Base-by-base conservation (phyloP, 1,284 basidiomycete species). In the Hortiboletus rubellus region DNA sequence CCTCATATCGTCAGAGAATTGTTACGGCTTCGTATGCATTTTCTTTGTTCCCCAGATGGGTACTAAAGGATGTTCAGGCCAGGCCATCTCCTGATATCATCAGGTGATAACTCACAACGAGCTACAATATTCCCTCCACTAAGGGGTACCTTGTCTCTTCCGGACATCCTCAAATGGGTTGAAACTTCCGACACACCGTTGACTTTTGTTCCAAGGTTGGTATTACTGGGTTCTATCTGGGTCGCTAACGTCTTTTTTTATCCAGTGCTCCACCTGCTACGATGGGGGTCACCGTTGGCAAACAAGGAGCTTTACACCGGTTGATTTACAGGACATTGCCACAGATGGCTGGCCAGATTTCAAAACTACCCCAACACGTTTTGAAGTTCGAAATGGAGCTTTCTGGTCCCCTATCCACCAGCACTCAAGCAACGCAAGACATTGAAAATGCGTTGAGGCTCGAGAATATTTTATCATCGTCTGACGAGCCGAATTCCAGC, bases 191-290 rank as follows among this genome's bases (percentile, higher is more conserved):
- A 69, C 31, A 62, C 66, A 14, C 67, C 73, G 49, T 65, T 73
- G 46, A 62, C 77, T 22, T 89, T 89, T 64, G 75, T 81, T 46
- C 77, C 84, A 48, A 85, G 81, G 88, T 87, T 57, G 42, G 72
- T 61, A 31, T 42, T 10, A 8, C 30, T 38, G 48, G 18, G 38
- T 49, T 54, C 47, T 33, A 41, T 51, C 36, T 42, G 46, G 17
- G 34, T 30, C 48, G 22, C 40, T 58, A 50, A 57, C 18, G 18
- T 58, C 18, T 41, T 44, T 24, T 22, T 50, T 31, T 38, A n/a
- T 46, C 6, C 31, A 88, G 87, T 67, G 64, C 82, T 34, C 84
- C 84, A 30, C 56, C 74, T 11, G 54, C 69, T 6, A 63, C 84
- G 42, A 68, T 79, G 37, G 69, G 76, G 46, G 65, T 71, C 12